Conservation (phyloP, 345 rosid genomes). For the Salix caprea region DNA sequence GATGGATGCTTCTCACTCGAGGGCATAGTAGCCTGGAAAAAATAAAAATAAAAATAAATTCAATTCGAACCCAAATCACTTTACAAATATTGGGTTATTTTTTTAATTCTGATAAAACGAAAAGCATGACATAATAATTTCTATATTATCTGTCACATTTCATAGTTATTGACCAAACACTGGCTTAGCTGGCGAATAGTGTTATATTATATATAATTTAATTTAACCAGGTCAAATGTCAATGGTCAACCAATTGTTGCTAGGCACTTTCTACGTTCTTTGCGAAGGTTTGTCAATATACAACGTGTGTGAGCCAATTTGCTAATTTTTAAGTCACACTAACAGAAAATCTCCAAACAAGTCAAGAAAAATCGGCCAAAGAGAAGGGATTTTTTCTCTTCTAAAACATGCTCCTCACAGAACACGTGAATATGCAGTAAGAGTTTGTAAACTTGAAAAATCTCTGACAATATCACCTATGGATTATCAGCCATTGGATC, state of each 20-base stretch:
- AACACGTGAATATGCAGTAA: background rate
- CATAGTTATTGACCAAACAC: background rate
- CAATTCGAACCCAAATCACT: background rate
- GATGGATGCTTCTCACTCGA: conserved; percentile 34
- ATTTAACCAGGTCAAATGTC: background rate
- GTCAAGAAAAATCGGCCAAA: background rate
- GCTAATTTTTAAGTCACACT: background rate
- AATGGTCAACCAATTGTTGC: background rate
- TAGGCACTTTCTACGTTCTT: background rate
- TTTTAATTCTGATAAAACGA: background rate
- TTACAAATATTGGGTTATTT: background rate
- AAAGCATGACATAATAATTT: background rate
- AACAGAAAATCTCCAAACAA: background rate
- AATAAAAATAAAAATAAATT: background rate
- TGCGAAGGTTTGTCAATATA: background rate
- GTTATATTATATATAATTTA: background rate
- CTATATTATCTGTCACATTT: background rate
- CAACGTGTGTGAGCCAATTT: background rate
- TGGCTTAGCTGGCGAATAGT: background rate
- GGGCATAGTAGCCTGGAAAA: conserved; percentile 39
- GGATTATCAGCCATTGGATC: background rate
- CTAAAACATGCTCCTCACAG: background rate
- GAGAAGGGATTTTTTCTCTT: background rate
- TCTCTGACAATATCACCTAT: background rate
- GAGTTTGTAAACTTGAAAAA: background rate